Conservation (phyloP, 768 basidiomycete genomes). For the Pulveroboletus sp. region DNA sequence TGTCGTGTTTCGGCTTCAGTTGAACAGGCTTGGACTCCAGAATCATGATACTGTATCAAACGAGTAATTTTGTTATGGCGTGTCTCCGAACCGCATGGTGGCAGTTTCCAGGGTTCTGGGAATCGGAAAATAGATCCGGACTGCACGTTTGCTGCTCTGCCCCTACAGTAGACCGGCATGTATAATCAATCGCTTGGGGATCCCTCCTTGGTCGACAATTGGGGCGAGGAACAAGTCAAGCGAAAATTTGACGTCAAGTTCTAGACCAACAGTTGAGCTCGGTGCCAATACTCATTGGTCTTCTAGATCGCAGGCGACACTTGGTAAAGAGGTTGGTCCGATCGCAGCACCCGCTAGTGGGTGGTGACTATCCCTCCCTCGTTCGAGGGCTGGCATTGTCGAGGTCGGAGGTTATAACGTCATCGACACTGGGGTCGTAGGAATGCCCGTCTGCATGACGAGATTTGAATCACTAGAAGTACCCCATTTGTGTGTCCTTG, state of each 20-base stretch:
- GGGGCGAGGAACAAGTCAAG: constrained; percentile 26
- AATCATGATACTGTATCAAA: constrained; percentile 11
- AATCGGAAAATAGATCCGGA: constrained; percentile 20
- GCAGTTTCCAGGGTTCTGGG: constrained; percentile 28
- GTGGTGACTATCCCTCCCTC: constrained; percentile 9
- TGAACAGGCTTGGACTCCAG: constrained; percentile 10
- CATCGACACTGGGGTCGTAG: constrained; percentile 15
- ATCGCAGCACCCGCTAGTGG: constrained; percentile 2
- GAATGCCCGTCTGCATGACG: constrained; percentile 10
- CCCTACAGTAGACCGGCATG: constrained; percentile 20
- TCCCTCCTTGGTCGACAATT: constrained; percentile 18
- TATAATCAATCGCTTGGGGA: constrained; percentile 17
- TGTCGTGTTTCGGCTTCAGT: constrained; percentile 22
- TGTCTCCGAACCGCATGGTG: constrained; percentile 25
- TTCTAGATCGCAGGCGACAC: constrained; percentile 6
- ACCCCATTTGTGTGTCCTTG: constrained; percentile 13
- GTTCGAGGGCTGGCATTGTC: constrained; percentile 13
- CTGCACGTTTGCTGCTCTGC: constrained; percentile 17
- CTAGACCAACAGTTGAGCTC: constrained; percentile 22
- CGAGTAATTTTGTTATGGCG: constrained; percentile 16
- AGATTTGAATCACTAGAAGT: constrained; percentile 4
- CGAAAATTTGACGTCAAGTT: constrained; percentile 26
- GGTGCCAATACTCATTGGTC: constrained; percentile 4
- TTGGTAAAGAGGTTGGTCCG: constrained; percentile 1
- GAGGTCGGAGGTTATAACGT: constrained; percentile 11